These are phyloP conservation scores for Ascocoryne sarcoides DNA, from an alignment of 2,329 filamentous ascomycete genomes.

Conservation along the genomic window DNA sequence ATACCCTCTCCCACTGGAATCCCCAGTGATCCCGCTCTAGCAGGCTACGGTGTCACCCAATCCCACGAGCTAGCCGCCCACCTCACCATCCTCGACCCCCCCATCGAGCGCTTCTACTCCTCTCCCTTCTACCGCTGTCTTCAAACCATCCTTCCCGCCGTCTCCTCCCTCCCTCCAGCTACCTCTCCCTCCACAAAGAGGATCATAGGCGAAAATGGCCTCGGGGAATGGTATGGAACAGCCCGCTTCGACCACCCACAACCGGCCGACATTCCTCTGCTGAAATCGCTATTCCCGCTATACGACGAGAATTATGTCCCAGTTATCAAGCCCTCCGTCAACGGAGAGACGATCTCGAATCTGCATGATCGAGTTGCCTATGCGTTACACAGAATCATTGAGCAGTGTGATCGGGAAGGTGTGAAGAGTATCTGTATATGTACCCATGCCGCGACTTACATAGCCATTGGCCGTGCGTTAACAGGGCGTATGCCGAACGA, in stretches of 20 bases:
- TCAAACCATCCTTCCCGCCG: slow-evolving; percentile 69
- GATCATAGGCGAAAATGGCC: slow-evolving; percentile 47
- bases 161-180: slow-evolving; percentile 35
- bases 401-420: slow-evolving; percentile 62
- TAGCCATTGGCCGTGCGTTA: slow-evolving; percentile 73
- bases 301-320: slow-evolving; percentile 51
- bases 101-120: slow-evolving; percentile 70
- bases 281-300: slow-evolving; percentile 59
- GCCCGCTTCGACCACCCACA: slow-evolving; percentile 79
- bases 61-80: slow-evolving; percentile 65
- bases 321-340: slow-evolving; percentile 56
- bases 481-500: slow-evolving; percentile 70
- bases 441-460: slow-evolving; percentile 83
- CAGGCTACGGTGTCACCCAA: slow-evolving; percentile 78
- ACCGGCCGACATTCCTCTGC: slow-evolving; percentile 54
- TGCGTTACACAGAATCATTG: slow-evolving; percentile 61
- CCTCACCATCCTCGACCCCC: slow-evolving; percentile 52
- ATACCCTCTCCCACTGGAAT: slow-evolving; percentile 81
- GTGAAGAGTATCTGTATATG: slow-evolving; percentile 68
- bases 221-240: slow-evolving; percentile 85
- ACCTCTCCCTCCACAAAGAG: slow-evolving; percentile 15
- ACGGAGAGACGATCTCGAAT: slow-evolving; percentile 71
- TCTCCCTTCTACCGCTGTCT: slow-evolving; percentile 83
- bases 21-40: slow-evolving; percentile 77
- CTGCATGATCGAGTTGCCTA: slow-evolving; percentile 73